Conservation (phyloP, 2,329 filamentous ascomycete genomes). For the Fusarium incarnatum region DNA sequence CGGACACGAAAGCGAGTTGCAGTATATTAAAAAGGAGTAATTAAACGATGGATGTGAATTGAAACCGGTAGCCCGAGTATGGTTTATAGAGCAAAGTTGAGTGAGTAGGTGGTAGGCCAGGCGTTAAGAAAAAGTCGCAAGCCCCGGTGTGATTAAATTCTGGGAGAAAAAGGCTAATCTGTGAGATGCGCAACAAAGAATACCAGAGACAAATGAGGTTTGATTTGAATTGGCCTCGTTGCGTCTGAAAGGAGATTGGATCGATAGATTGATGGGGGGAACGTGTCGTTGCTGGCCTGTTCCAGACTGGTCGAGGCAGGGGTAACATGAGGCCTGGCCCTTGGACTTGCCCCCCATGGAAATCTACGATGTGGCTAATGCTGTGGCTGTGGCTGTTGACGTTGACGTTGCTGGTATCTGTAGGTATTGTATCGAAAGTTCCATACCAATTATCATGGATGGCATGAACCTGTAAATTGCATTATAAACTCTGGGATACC, state of each 20-base stretch:
- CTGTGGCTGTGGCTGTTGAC: slow-evolving; percentile 14
- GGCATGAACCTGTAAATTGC: no score
- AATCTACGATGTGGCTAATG: neutral
- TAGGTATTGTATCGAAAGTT: no score
- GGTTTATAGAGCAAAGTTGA: slow-evolving; percentile 19
- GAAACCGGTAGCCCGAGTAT: slow-evolving; percentile 8
- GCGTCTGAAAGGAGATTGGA: slow-evolving; percentile 42
- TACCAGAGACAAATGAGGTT: slow-evolving; percentile 45
- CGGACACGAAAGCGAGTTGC: slow-evolving; percentile 30
- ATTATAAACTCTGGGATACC: no score
- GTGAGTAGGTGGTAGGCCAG: neutral
- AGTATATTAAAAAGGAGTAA: slow-evolving; percentile 34
- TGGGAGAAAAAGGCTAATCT: slow-evolving; percentile 19
- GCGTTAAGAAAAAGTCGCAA: slow-evolving; percentile 11
- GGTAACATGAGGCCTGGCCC: neutral
- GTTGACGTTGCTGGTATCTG: slow-evolving; percentile 16
- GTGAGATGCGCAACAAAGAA: slow-evolving; percentile 38
- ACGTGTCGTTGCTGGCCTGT: slow-evolving; percentile 40
- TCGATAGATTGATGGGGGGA: slow-evolving; percentile 19
- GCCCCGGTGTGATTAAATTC: slow-evolving; percentile 11
- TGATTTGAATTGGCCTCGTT: slow-evolving; percentile 35
- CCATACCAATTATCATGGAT: no score
- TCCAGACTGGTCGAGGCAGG: slow-evolving; percentile 31
- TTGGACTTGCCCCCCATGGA: neutral
- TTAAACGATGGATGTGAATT: slow-evolving; percentile 12